phyloP scores from a whole-genome alignment of 2,329 filamentous ascomycete species.

The Diplodia intermedia region DNA sequence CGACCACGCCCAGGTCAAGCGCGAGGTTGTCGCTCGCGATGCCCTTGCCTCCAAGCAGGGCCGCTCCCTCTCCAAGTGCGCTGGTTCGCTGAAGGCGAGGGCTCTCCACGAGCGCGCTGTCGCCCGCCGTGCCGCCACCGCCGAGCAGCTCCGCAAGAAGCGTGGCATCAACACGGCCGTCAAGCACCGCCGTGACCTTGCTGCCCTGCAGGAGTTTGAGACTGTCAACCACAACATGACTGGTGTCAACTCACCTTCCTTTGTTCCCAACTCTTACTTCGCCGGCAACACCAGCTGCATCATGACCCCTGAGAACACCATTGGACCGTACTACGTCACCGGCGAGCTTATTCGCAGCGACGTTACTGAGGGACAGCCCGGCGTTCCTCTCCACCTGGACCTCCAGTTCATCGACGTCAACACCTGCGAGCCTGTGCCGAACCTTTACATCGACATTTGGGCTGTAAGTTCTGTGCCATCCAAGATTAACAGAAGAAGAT shows the following conservation, averaged over 20 bases:
- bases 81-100: slow-evolving; percentile 38
- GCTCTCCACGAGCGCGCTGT: slow-evolving; percentile 38
- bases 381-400: slow-evolving; percentile 59
- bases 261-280: slow-evolving; percentile 41
- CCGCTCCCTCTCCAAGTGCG: slow-evolving; percentile 38
- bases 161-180: slow-evolving; percentile 37
- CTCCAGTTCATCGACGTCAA: slow-evolving; percentile 62
- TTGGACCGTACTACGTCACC: slow-evolving; percentile 52
- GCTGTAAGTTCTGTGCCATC: background rate
- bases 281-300: slow-evolving; percentile 45
- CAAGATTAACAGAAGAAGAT: background rate
- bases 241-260: slow-evolving; percentile 36
- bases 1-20: slow-evolving; percentile 41
- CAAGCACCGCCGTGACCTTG: slow-evolving; percentile 41
- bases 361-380: slow-evolving; percentile 56
- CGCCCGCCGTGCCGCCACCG: slow-evolving; percentile 37
- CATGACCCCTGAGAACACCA: slow-evolving; percentile 43
- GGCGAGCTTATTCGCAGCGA: slow-evolving; percentile 60
- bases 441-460: slow-evolving; percentile 62
- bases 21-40: slow-evolving; percentile 42
- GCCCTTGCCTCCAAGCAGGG: slow-evolving; percentile 37
- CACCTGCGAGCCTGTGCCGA: slow-evolving; percentile 60
- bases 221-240: slow-evolving; percentile 44
- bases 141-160: slow-evolving; percentile 39
- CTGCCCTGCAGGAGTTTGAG: slow-evolving; percentile 42